Evolutionary conservation across 208 protist species (phyloP), one percentile per base, ranked within the genome.

Genomic region (Tritrichomonas foetus): DNA sequence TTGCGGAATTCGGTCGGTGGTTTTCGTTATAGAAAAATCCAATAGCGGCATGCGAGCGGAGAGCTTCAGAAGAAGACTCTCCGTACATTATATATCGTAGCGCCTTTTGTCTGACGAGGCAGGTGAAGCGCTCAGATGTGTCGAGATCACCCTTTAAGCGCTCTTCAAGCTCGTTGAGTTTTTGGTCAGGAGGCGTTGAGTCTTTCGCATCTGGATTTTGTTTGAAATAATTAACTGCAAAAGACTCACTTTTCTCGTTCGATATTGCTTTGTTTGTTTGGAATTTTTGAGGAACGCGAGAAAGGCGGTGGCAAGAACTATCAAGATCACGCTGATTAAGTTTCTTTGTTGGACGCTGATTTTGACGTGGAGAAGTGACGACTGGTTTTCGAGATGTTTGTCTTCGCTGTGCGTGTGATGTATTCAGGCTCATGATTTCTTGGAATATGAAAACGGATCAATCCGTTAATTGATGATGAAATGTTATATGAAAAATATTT

Each of bases 211-310:
- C 47, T n/a, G 44, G 41, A n/a, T 44, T 44, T n/a, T 44, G 14
- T 16, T 57, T 53, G 47, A 53, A 89, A 89, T 89, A 89, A 11
- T 89, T 44, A 16, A 44, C 78, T 25, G 78, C 78, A 36, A 89
- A 89, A 8, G 64, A 49, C 39, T 89, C 30, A 16, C 47, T 57
- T 53, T 44, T 89, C 41, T 47, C 8, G 47, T 39, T 53, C 57
- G 53, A 39, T 61, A 69, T 57, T 39, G 47, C 78, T 89, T 89
- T 89, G 20, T 14, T 47, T 25, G 41, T 53, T 57, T 41, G 3
- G 57, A 89, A 89, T 57, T 89, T 89, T n/a, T 89, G 78, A 33
- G 78, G 78, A 39, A 89, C 78, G 27, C 78, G 78, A 33, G 78
- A 89, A 57, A 89, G 47, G 57, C 78, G 78, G 30, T 89, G 47